Base-by-base conservation (phyloP, 176 grass and related monocot species). In the Ampelocalamus luodianensis region DNA sequence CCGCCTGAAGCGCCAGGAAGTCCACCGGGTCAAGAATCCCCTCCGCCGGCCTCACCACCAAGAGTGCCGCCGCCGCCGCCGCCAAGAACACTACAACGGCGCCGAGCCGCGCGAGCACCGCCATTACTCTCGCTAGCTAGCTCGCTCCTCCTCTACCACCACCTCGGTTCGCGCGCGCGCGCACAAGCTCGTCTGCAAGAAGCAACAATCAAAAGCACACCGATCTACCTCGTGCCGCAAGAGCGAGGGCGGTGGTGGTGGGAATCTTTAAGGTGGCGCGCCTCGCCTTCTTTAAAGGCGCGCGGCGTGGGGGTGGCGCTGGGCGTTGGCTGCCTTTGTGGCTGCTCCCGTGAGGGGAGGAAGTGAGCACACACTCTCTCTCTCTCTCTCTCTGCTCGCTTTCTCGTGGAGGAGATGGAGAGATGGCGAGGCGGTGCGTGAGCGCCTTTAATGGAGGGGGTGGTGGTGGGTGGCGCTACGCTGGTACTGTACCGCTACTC, bases 1-100 rank as follows among this genome's bases (percentile, higher is more conserved):
- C 86, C 16, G 91, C 87, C 82, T 98, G 95, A 78, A 98, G 82
- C 56, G 95, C 95, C 49, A 98, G 74, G 83, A 98, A 98, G 83
- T 98, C 95, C 10, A 84, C 80, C 11, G 95, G 95, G 82, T 98
- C 87, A 0, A 98, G 87, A 66, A 95, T 95, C 77, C 71, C 85
- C 87, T 56, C 20, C 73, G 80, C 80, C 63, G 71, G 76, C 15
- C 27, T 27, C 39, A 59, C 61, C 50, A 73, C 59, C 59, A 82
- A 51, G 26, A 87, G 1, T 48, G 81, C 72, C 58, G 81, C 72
- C 48, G 63, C 24, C 18, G 86, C 77, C 32, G 76, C n/a, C 13
- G 85, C 76, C 8, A 91, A 11, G 42, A 90, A 44, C 45, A 71
- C 76, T 43, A 24, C 80, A 4, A 80, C 69, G 34, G 61, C 81